Conservation (phyloP, 345 rosid species). For the Chamaenerion angustifolium region DNA sequence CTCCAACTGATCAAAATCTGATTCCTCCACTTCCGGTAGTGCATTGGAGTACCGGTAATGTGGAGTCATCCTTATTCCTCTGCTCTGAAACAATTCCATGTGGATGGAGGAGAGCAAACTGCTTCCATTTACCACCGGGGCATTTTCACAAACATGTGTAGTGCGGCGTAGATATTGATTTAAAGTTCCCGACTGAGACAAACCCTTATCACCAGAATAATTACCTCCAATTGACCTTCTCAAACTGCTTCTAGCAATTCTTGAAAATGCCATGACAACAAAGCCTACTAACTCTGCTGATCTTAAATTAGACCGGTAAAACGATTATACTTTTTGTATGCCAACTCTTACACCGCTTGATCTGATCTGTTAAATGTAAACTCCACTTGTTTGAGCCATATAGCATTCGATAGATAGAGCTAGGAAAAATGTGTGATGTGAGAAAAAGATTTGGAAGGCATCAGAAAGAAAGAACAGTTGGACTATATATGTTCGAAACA, state of each 20-base stretch:
- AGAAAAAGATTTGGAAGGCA: too few species aligned
- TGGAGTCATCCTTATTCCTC: constrained; percentile 39
- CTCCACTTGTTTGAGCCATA: too few species aligned
- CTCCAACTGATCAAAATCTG: constrained; percentile 25
- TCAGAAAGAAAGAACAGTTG: too few species aligned
- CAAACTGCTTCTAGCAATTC: constrained; percentile 31
- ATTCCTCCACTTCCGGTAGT: constrained; percentile 19
- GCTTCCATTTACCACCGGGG: constrained; percentile 1
- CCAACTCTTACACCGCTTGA: constrained; percentile 1
- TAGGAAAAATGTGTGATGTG: too few species aligned
- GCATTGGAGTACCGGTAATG: constrained; percentile 21
- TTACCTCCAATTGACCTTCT: constrained; percentile 23
- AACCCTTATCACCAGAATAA: constrained; percentile 10
- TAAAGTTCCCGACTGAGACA: constrained; percentile 7
- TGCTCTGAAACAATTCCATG: constrained; percentile 12
- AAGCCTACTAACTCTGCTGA: constrained; percentile 8
- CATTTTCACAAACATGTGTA: constrained; percentile 14
- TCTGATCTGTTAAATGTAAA: too few species aligned
- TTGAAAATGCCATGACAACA: constrained; percentile 42
- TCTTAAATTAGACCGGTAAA: constrained; percentile 6
- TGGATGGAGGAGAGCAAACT: constrained; percentile 9
- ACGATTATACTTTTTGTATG: constrained; percentile 8
- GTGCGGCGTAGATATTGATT: constrained; percentile 2
- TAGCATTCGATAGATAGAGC: too few species aligned
- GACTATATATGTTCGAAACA: constrained; percentile 5